Percentiles rank a stretch among this genome's conserved stretches.
phyloP scores from a whole-genome alignment of 140 eudicot species.

The Ambrosia hybrid region DNA sequence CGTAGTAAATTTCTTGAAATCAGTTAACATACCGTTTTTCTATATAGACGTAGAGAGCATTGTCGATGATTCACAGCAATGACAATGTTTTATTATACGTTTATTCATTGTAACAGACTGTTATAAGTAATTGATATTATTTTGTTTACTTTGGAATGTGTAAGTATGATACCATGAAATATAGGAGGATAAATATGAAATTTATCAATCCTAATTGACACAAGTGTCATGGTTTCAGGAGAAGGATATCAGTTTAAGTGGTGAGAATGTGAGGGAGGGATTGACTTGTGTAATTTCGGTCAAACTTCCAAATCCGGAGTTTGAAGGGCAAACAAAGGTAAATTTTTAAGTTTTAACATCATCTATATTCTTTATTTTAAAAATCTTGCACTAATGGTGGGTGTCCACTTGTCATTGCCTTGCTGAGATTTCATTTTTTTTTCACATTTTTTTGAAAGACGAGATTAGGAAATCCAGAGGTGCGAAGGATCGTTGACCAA shows the following conservation, averaged over 20 bases:
- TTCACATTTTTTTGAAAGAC: conserved; percentile 50
- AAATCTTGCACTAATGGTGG: background rate
- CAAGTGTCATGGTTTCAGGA: conserved; percentile 48
- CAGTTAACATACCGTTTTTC: no score
- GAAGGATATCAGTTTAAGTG: conserved; percentile 83
- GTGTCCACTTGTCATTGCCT: background rate
- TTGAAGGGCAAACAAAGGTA: conserved; percentile 99
- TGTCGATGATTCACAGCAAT: no score
- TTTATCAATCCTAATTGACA: conserved; percentile 5
- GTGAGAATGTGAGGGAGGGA: conserved; percentile 97
- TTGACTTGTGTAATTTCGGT: conserved; percentile 90
- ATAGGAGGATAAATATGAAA: background rate
- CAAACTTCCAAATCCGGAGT: conserved; percentile 96
- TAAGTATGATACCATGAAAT: conserved; percentile 1
- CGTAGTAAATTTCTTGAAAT: no score
- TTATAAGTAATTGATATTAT: no score
- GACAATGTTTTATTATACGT: no score
- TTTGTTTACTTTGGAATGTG: no score
- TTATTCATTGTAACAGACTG: no score
- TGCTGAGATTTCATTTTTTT: conserved; percentile 14
- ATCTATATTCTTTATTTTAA: background rate
- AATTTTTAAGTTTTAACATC: background rate
- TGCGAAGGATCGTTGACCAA: conserved; percentile 78
- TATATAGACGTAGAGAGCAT: no score
- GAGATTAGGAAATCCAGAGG: conserved; percentile 97